A percentile compares a stretch with the other conserved stretches of the same genome.
These are phyloP conservation scores for Daldinia sp. DNA, from an alignment of 2,329 filamentous ascomycete genomes.

Conservation along the genomic window DNA sequence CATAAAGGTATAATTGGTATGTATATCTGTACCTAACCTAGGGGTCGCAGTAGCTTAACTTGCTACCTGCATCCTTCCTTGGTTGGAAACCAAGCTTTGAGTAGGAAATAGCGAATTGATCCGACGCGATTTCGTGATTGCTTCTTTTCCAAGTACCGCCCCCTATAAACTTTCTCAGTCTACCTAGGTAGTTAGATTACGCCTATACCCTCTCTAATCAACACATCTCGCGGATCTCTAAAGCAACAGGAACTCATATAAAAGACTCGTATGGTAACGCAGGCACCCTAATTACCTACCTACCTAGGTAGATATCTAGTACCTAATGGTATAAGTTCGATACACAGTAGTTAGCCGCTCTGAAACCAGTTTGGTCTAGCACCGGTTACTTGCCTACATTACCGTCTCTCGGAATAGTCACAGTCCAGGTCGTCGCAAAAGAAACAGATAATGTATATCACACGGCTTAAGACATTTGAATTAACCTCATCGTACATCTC, in stretches of 20 bases:
- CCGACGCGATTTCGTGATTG: constrained; percentile 16
- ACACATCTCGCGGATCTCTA: background rate
- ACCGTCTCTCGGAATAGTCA: constrained; percentile 19
- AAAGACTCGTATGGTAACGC: constrained; percentile 2
- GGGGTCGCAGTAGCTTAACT: constrained; percentile 19
- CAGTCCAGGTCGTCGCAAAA: constrained; percentile 11
- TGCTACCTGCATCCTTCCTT: constrained; percentile 24
- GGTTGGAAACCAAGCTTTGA: constrained; percentile 11
- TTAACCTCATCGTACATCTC: constrained; percentile 26
- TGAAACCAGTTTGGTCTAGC: constrained; percentile 30
- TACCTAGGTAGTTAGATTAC: background rate
- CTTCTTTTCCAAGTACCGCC: constrained; percentile 15
- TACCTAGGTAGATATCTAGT: background rate
- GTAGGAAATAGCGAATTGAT: constrained; percentile 27
- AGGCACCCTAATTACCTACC: no score
- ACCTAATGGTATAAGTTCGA: constrained; percentile 5
- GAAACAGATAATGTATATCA: constrained; percentile 9
- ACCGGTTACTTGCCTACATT: constrained; percentile 38
- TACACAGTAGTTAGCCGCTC: constrained; percentile 28
- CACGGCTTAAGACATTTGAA: constrained; percentile 17
- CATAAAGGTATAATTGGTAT: no score
- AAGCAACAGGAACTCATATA: constrained; percentile 11
- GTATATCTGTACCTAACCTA: background rate
- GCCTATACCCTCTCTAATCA: background rate
- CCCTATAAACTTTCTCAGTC: constrained; percentile 19